Evolutionary conservation across 352 stramenopile species (phyloP).

Genomic region (Pythium rishiriense): DNA sequence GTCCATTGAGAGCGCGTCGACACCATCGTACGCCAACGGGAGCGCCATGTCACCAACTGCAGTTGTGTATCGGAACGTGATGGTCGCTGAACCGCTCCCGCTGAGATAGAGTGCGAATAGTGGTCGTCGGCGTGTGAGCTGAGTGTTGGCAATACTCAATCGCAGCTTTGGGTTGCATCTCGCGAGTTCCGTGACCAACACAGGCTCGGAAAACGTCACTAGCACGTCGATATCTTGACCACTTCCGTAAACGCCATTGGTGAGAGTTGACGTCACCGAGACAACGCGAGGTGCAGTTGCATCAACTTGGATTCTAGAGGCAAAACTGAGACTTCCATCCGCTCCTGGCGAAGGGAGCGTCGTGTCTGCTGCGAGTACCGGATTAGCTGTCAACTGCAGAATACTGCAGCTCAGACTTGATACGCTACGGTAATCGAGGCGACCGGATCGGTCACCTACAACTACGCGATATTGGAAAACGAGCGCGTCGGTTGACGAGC

Average conservation of each 20-base stretch:
- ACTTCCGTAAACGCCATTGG: slow-evolving; percentile 58
- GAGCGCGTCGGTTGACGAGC: slow-evolving; percentile 43
- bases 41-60: slow-evolving; percentile 52
- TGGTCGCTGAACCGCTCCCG: slow-evolving; percentile 39
- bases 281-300: slow-evolving; percentile 38
- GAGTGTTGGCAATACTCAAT: slow-evolving; percentile 45
- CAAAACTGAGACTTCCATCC: slow-evolving; percentile 39
- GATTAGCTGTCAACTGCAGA: slow-evolving; percentile 49
- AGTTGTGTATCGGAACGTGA: slow-evolving; percentile 44
- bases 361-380: slow-evolving; percentile 41
- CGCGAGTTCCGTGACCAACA: slow-evolving; percentile 28
- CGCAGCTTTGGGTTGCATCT: slow-evolving; percentile 32
- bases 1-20: slow-evolving; percentile 48
- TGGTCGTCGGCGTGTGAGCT: neutral
- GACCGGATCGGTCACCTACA: slow-evolving; percentile 41
- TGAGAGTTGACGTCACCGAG: slow-evolving; percentile 45
- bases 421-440: slow-evolving; percentile 50
- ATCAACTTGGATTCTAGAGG: slow-evolving; percentile 45
- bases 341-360: slow-evolving; percentile 47
- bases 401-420: slow-evolving; percentile 46
- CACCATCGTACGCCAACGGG: slow-evolving; percentile 53
- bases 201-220: slow-evolving; percentile 56
- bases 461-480: slow-evolving; percentile 61
- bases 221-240: slow-evolving; percentile 54
- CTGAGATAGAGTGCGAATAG: slow-evolving; percentile 37